Conservation (phyloP, 495 filamentous ascomycete genomes). For the Penicillium verhagenii region DNA sequence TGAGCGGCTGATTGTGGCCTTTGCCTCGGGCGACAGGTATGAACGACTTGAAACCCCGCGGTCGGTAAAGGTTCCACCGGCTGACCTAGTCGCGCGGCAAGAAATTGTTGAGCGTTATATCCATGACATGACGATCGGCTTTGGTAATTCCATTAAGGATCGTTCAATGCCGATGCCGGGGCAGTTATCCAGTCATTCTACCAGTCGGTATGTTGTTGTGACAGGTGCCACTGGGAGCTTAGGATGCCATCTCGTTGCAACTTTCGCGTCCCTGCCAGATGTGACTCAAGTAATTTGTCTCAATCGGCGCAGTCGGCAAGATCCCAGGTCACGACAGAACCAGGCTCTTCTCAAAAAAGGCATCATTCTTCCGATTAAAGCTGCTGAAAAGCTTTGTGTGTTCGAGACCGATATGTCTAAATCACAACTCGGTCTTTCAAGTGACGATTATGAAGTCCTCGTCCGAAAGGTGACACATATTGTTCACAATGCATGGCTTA, state of each 20-base stretch:
- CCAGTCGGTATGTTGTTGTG: slow-evolving; percentile 36
- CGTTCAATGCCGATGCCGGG: neutral
- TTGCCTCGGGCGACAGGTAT: slow-evolving; percentile 18
- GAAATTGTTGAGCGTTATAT: slow-evolving; percentile 20
- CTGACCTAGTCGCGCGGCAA: neutral
- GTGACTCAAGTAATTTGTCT: slow-evolving; percentile 24
- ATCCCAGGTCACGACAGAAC: neutral
- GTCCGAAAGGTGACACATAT: slow-evolving; percentile 30
- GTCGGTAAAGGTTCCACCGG: neutral
- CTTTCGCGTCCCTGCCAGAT: slow-evolving; percentile 28
- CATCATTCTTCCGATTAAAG: neutral
- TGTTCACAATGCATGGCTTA: slow-evolving; percentile 42
- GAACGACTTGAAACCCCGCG: neutral
- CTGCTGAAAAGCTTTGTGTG: neutral
- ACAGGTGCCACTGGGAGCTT: slow-evolving; percentile 53
- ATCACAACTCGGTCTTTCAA: slow-evolving; percentile 42
- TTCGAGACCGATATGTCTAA: slow-evolving; percentile 41
- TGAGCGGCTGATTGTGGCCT: slow-evolving; percentile 46
- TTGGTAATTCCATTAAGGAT: neutral
- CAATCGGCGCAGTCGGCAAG: slow-evolving; percentile 5
- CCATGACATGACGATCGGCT: neutral
- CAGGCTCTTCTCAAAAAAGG: neutral
- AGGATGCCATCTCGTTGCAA: slow-evolving; percentile 42
- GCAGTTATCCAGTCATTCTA: neutral
- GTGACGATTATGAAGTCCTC: slow-evolving; percentile 8